A percentile compares a stretch with the other conserved stretches of the same genome.
These are phyloP conservation scores for Arthrobotrys sphaeroides DNA, from an alignment of 2,329 filamentous ascomycete genomes.

Conservation along the genomic window DNA sequence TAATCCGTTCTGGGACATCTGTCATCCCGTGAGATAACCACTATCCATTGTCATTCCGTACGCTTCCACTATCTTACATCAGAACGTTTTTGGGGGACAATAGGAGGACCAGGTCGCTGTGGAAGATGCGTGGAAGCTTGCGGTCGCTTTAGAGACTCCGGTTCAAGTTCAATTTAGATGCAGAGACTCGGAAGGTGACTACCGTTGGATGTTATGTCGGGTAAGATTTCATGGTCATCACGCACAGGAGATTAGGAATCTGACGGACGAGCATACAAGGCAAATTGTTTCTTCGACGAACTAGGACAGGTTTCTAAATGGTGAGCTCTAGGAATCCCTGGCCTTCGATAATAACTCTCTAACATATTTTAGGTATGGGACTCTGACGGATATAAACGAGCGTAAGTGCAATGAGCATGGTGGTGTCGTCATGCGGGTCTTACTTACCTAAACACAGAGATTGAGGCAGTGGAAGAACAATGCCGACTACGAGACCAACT, in stretches of 20 bases:
- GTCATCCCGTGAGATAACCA: conserved; percentile 41
- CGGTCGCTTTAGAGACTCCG: conserved; percentile 70
- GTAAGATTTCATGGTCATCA: conserved; percentile 59
- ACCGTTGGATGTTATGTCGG: conserved; percentile 80
- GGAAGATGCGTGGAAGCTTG: conserved; percentile 42
- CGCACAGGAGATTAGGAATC: not conserved
- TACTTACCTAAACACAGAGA: conserved; percentile 30
- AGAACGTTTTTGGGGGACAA: not conserved
- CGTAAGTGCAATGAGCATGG: conserved; percentile 21
- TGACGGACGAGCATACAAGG: conserved; percentile 24
- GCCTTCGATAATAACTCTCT: not conserved
- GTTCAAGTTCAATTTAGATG: conserved; percentile 76
- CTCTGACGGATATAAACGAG: conserved; percentile 45
- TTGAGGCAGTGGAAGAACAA: conserved; percentile 47
- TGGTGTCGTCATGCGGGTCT: not conserved
- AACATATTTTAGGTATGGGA: conserved; percentile 43
- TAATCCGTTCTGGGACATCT: conserved; percentile 46
- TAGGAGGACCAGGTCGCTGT: conserved; percentile 48
- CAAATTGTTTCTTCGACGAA: conserved; percentile 31
- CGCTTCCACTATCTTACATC: conserved; percentile 15
- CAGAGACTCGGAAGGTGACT: conserved; percentile 72
- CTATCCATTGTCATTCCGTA: not conserved
- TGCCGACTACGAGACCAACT: conserved; percentile 27
- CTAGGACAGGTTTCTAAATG: conserved; percentile 26
- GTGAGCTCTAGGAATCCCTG: conserved; percentile 8